phyloP scores from a whole-genome alignment of 192 early-diverging fungal genomes.

The Dimargaris xerosporica region DNA sequence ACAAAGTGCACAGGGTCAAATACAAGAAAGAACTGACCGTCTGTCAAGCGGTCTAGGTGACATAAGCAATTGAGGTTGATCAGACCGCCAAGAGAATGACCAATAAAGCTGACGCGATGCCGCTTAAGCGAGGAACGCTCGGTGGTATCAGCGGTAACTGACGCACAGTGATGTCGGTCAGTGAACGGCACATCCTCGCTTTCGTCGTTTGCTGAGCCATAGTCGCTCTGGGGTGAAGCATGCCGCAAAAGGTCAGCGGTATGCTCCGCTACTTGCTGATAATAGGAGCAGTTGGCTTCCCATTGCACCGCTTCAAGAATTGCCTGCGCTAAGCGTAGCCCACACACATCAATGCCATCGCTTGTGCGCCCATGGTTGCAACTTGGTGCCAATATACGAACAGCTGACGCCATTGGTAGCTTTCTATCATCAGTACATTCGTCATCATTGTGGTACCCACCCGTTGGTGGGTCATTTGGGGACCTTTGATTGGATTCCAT shows the following conservation, averaged over 20 bases:
- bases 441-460: neutral
- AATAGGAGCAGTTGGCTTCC: constrained; percentile 16
- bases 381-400: neutral
- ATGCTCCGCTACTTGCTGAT: constrained; percentile 7
- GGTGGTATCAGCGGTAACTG: too few species aligned
- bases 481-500: neutral
- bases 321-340: constrained; percentile 22
- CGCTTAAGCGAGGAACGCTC: neutral
- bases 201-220: neutral
- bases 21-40: constrained; percentile 23
- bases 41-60: constrained; percentile 25
- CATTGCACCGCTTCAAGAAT: constrained; percentile 20
- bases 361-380: constrained; percentile 25
- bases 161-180: too few species aligned
- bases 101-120: constrained; percentile 27
- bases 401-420: neutral
- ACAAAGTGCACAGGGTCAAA: constrained; percentile 29
- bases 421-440: neutral
- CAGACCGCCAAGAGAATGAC: constrained; percentile 34
- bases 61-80: constrained; percentile 27
- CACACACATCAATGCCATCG: constrained; percentile 29
- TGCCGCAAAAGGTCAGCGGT: too few species aligned
- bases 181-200: neutral
- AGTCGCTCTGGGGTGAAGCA: neutral
- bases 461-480: neutral